Evolutionary conservation across 1,284 basidiomycete genomes (phyloP).

Genomic region (Anthracocystis panici-leucophaei): DNA sequence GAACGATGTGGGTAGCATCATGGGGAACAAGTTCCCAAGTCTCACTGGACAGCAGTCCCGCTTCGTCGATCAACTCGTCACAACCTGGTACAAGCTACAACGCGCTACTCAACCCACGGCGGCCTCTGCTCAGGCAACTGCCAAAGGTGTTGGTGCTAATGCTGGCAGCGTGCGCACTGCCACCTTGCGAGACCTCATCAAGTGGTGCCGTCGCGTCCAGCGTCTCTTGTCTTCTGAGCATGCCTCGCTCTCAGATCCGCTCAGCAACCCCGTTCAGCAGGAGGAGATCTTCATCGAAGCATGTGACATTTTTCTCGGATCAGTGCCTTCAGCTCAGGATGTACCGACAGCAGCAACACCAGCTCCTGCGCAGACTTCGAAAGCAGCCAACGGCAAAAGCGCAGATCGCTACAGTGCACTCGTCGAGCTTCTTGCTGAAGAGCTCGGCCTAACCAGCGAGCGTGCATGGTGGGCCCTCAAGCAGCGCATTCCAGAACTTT

Average conservation of each 20-base stretch:
- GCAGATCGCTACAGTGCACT: conserved; percentile 45
- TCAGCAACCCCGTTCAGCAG: conserved; percentile 80
- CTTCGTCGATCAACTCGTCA: conserved; percentile 50
- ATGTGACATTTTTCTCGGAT: conserved; percentile 90
- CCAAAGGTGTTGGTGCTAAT: conserved; percentile 6
- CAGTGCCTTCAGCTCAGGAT: conserved; percentile 62
- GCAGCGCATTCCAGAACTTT: conserved; percentile 58
- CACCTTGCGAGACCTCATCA: conserved; percentile 87
- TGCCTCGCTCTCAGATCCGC: conserved; percentile 30
- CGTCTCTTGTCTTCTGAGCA: conserved; percentile 69
- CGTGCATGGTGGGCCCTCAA: conserved; percentile 58
- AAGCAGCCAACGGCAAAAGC: conserved; percentile 32
- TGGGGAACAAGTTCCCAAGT: conserved; percentile 41
- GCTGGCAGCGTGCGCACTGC: conserved; percentile 45
- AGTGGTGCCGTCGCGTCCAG: conserved; percentile 84
- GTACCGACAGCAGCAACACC: neutral
- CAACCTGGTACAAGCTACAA: conserved; percentile 56
- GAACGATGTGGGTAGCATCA: conserved; percentile 57
- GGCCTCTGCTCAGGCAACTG: conserved; percentile 15
- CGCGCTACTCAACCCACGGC: conserved; percentile 41
- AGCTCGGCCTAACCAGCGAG: conserved; percentile 58
- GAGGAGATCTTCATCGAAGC: conserved; percentile 93
- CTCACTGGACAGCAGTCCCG: conserved; percentile 35
- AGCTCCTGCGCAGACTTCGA: neutral
- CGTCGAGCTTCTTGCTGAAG: conserved; percentile 51